Percentiles rank a stretch among this genome's conserved stretches.
Evolutionary conservation across 1,139 yeast species (phyloP).

Genomic region (Scheffersomyces segobiensis): DNA sequence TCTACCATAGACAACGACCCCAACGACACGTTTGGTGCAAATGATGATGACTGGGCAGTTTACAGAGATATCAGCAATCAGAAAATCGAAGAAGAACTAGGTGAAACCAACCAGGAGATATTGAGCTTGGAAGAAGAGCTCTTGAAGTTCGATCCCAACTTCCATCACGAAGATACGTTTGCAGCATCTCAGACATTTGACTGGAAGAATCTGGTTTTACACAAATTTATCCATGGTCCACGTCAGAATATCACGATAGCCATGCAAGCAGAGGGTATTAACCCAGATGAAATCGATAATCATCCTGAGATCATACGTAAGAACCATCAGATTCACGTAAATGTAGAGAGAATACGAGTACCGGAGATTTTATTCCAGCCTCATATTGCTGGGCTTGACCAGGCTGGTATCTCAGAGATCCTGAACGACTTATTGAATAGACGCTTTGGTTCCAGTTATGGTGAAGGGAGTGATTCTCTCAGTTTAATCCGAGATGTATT

Average conservation of each 20-base stretch:
- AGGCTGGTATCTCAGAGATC: slow-evolving; percentile 84
- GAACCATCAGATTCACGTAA: slow-evolving; percentile 82
- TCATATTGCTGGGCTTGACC: slow-evolving; percentile 92
- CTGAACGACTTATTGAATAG: slow-evolving; percentile 65
- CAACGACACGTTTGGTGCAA: slow-evolving; percentile 92
- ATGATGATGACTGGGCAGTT: slow-evolving; percentile 94
- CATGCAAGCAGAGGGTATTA: slow-evolving; percentile 45
- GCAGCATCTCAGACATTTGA: slow-evolving; percentile 74
- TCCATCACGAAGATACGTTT: slow-evolving; percentile 80
- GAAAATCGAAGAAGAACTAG: slow-evolving; percentile 71
- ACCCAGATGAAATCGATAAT: slow-evolving; percentile 43
- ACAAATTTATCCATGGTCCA: slow-evolving; percentile 88
- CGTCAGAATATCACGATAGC: slow-evolving; percentile 53
- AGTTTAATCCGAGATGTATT: slow-evolving; percentile 63
- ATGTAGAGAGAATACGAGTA: slow-evolving; percentile 85
- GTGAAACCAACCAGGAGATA: slow-evolving; percentile 64
- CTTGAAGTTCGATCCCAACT: slow-evolving; percentile 78
- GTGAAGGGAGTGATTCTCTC: slow-evolving; percentile 55
- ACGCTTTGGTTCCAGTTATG: slow-evolving; percentile 55
- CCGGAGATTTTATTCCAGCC: slow-evolving; percentile 95
- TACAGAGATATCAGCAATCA: slow-evolving; percentile 81
- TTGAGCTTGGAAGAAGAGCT: slow-evolving; percentile 70
- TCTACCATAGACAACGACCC: slow-evolving; percentile 86
- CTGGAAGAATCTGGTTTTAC: slow-evolving; percentile 80
- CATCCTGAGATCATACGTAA: slow-evolving; percentile 47